Base-by-base conservation (phyloP, 768 basidiomycete species). In the Termitomyces sp. region DNA sequence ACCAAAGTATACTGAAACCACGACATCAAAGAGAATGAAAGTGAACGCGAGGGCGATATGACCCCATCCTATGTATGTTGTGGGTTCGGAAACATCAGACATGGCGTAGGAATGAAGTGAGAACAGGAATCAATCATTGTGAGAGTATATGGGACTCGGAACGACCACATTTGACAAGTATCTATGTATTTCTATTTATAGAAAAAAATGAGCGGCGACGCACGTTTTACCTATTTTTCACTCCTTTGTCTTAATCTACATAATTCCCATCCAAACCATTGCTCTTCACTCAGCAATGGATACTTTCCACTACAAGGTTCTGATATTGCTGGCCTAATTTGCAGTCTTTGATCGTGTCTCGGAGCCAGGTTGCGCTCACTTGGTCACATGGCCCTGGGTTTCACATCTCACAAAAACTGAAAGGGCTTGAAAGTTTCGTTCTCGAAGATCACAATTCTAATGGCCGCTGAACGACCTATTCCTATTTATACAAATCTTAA, bases 31-130 rank as follows among this genome's bases (percentile, higher is more conserved):
- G 41, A 85, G 67, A 67, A 95, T 83, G 71, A 95, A 95, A 2
- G 80, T 71, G 66, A 94, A 80, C 0, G 84, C 90, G 58, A 94
- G 78, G 32, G 75, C 82, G 56, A 95, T 89, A 67, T 94, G 91
- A n/a, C 70, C 60, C 88, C 88, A 93, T 38, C 74, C 76, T 49
- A 94, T 71, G 3, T 69, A 50, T 36, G 66, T 63, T 36, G 67
- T 71, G 28, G 64, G 54, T 26, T 56, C 54, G 13, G 28, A 12
- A 50, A 26, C 47, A 48, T 55, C 35, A 20, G 47, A 1, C 58
- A 59, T 59, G 40, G 35, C 51, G 58, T 28, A 30, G 33, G 46
- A 30, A 20, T 40, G 28, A 8, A 49, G 28, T 28, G 20, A 54
- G 40, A 30, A 41, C 40, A 43, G n/a, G n/a, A 53, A 35, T n/a